These are phyloP conservation scores for Zasmidium citrigriseum DNA, from an alignment of 2,329 filamentous ascomycete species.

Conservation along the genomic window DNA sequence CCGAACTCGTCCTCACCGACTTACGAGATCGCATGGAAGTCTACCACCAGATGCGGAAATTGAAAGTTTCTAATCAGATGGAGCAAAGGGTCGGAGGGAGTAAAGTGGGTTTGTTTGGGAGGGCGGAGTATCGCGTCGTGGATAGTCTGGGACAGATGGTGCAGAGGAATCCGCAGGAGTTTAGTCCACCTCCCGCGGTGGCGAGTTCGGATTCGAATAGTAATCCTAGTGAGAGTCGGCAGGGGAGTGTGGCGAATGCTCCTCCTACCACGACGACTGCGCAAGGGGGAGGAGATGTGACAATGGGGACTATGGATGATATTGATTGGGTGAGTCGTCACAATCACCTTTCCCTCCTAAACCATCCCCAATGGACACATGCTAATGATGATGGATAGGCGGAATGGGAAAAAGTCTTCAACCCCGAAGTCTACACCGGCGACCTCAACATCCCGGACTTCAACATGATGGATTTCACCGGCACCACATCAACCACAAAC, in stretches of 20 bases:
- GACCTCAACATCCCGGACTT: slow-evolving; percentile 37
- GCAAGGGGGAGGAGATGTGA: slow-evolving; percentile 19
- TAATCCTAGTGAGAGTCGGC: slow-evolving; percentile 23
- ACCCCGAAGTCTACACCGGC: slow-evolving; percentile 36
- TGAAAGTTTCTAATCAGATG: slow-evolving; percentile 34
- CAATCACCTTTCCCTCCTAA: background rate
- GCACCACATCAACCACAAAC: slow-evolving; percentile 4
- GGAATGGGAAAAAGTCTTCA: slow-evolving; percentile 50
- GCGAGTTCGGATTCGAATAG: slow-evolving; percentile 18
- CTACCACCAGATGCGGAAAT: slow-evolving; percentile 61
- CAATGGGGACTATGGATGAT: slow-evolving; percentile 47
- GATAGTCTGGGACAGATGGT: slow-evolving; percentile 16
- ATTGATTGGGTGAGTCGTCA: slow-evolving; percentile 64
- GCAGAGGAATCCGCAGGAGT: slow-evolving; percentile 19
- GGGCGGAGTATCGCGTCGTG: slow-evolving; percentile 1
- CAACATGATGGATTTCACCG: slow-evolving; percentile 35
- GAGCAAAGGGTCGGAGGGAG: slow-evolving; percentile 28
- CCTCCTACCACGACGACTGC: background rate
- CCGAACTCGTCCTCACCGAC: slow-evolving; percentile 61
- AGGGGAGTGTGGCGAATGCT: slow-evolving; percentile 18
- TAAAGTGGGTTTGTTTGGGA: background rate
- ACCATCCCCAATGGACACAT: background rate
- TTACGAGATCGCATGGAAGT: slow-evolving; percentile 61
- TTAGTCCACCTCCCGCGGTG: slow-evolving; percentile 25
- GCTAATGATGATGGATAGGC: slow-evolving; percentile 35